Evolutionary conservation across 2,329 filamentous ascomycete species (phyloP).

Genomic region (Botrytis paeoniae): DNA sequence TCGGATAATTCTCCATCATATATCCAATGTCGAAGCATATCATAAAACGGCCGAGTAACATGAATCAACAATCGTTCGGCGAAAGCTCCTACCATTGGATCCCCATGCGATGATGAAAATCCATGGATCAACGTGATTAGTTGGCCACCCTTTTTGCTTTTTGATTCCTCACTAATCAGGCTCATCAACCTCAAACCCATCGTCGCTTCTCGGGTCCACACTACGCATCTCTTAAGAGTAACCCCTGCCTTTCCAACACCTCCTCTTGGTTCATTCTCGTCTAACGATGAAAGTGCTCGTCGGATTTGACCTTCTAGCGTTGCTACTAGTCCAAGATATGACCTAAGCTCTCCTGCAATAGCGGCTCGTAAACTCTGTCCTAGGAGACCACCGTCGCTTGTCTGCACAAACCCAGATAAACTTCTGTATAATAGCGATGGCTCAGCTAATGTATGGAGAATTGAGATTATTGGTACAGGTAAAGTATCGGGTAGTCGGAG

Average conservation of each 20-base stretch:
- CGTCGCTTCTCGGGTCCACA: constrained; percentile 96
- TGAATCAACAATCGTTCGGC: constrained; percentile 83
- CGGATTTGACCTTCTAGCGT: constrained; percentile 91
- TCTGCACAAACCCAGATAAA: constrained; percentile 77
- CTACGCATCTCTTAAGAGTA: constrained; percentile 89
- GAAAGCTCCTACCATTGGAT: constrained; percentile 90
- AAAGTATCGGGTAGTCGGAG: constrained; percentile 76
- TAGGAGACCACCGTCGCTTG: constrained; percentile 77
- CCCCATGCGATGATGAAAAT: constrained; percentile 90
- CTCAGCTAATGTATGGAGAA: constrained; percentile 87
- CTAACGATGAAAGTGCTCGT: constrained; percentile 71
- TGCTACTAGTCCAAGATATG: constrained; percentile 86
- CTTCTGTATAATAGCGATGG: constrained; percentile 87
- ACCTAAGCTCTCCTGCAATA: constrained; percentile 77
- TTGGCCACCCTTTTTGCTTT: constrained; percentile 81
- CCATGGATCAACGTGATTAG: constrained; percentile 90
- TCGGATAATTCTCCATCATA: constrained; percentile 98
- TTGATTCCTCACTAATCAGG: constrained; percentile 87
- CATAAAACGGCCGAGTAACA: constrained; percentile 92
- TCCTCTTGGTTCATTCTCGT: constrained; percentile 62
- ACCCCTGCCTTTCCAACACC: constrained; percentile 84
- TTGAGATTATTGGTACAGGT: constrained; percentile 78
- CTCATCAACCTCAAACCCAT: constrained; percentile 94
- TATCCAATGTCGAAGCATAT: constrained; percentile 94
- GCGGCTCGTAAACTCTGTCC: constrained; percentile 89